Percentiles rank a stretch among this genome's conserved stretches.
Evolutionary conservation across 2,329 filamentous ascomycete genomes (phyloP).

Genomic region (Sporothrix dimorphospora): DNA sequence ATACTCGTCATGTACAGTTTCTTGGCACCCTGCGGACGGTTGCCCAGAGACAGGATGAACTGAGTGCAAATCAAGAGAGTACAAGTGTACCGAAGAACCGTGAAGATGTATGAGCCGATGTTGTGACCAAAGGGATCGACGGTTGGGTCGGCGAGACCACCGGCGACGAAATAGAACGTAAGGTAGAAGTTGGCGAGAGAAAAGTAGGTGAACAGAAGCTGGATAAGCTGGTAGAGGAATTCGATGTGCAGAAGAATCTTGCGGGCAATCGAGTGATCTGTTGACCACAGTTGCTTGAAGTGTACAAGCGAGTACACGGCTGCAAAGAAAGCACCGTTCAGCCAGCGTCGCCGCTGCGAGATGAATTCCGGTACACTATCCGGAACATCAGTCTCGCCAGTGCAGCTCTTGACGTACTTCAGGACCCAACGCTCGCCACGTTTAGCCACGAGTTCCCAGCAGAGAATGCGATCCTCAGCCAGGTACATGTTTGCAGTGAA

Average conservation of each 20-base stretch:
- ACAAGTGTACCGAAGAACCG: conserved; percentile 80
- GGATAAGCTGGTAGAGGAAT: conserved; percentile 92
- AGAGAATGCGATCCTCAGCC: conserved; percentile 97
- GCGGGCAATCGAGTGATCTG: conserved; percentile 85
- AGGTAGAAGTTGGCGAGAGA: conserved; percentile 98
- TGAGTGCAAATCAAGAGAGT: conserved; percentile 89
- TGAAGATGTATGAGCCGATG: conserved; percentile 83
- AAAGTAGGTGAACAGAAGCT: conserved; percentile 95
- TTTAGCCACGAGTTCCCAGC: conserved; percentile 97
- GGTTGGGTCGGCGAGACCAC: conserved; percentile 75
- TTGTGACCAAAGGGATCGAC: conserved; percentile 91
- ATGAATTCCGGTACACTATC: conserved; percentile 96
- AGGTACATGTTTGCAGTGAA: conserved; percentile 99
- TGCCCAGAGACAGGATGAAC: conserved; percentile 95
- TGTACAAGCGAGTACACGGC: conserved; percentile 97
- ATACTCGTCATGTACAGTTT: conserved; percentile 87
- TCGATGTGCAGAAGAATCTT: conserved; percentile 94
- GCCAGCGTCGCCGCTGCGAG: conserved; percentile 92
- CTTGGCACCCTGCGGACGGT: conserved; percentile 91
- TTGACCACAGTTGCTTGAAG: conserved; percentile 88
- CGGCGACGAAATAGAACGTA: conserved; percentile 97
- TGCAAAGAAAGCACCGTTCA: conserved; percentile 98
- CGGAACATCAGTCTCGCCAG: conserved; percentile 97
- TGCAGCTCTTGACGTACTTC: conserved; percentile 96
- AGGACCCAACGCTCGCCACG: conserved; percentile 93